phyloP scores from a whole-genome alignment of 2,329 filamentous ascomycete genomes.

The Emergomyces africanus region DNA sequence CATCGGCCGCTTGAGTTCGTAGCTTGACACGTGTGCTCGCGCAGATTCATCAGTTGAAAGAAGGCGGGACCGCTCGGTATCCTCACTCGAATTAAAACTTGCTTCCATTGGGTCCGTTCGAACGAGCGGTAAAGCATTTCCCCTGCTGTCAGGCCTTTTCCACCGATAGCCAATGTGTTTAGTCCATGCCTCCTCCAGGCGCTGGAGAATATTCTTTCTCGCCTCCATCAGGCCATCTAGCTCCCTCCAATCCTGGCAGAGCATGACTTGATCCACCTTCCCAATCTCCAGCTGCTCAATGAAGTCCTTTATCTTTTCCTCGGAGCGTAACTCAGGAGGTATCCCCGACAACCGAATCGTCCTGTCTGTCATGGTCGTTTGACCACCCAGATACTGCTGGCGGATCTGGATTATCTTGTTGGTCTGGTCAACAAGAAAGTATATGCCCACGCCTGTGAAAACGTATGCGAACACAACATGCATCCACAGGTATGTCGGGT shows the following conservation, averaged over 20 bases:
- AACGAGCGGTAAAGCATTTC: slow-evolving; percentile 32
- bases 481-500: slow-evolving; percentile 64
- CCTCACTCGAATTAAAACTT: slow-evolving; percentile 17
- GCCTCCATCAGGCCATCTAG: slow-evolving; percentile 62
- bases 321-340: slow-evolving; percentile 62
- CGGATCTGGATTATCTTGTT: slow-evolving; percentile 71
- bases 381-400: slow-evolving; percentile 83
- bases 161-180: slow-evolving; percentile 52
- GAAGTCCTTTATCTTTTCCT: slow-evolving; percentile 71
- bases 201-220: slow-evolving; percentile 52
- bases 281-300: slow-evolving; percentile 83
- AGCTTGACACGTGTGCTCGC: slow-evolving; percentile 31
- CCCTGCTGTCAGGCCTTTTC: slow-evolving; percentile 31
- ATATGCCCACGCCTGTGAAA: slow-evolving; percentile 71
- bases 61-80: slow-evolving; percentile 50
- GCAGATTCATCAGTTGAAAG: slow-evolving; percentile 29
- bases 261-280: slow-evolving; percentile 71
- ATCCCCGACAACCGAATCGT: slow-evolving; percentile 89
- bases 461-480: slow-evolving; percentile 93
- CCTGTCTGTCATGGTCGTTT: slow-evolving; percentile 90
- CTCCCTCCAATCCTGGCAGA: slow-evolving; percentile 78
- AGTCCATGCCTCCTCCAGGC: slow-evolving; percentile 74
- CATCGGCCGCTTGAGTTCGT: slow-evolving; percentile 46
- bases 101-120: slow-evolving; percentile 9
- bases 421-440: slow-evolving; percentile 72